These are phyloP conservation scores for Tephrocybe sp. DNA, from an alignment of 768 basidiomycete genomes.

Conservation along the genomic window DNA sequence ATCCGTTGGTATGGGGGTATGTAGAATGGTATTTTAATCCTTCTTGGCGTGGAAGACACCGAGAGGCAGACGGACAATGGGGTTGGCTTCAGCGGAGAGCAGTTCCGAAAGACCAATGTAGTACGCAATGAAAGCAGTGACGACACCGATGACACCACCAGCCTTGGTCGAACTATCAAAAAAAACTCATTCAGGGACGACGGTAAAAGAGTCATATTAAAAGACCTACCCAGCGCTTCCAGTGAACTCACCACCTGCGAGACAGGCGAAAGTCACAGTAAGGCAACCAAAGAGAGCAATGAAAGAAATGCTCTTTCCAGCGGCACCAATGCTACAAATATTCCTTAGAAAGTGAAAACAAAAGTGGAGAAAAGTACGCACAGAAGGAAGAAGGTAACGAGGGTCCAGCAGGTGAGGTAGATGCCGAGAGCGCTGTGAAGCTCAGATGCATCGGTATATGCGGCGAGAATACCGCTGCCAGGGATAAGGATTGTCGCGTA, in stretches of 20 bases:
- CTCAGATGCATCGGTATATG: slow-evolving; percentile 43
- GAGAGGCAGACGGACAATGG: slow-evolving; percentile 38
- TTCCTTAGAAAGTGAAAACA: not conserved
- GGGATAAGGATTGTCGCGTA: slow-evolving; percentile 75
- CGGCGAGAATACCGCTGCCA: slow-evolving; percentile 53
- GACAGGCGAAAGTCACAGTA: slow-evolving; percentile 36
- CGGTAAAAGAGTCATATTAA: no score
- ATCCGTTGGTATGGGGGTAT: not conserved
- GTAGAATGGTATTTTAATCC: not conserved
- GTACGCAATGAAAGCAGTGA: slow-evolving; percentile 46
- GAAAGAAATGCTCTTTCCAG: slow-evolving; percentile 38
- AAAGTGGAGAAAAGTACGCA: slow-evolving; percentile 28
- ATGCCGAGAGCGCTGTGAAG: slow-evolving; percentile 62
- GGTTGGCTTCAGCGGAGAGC: slow-evolving; percentile 36
- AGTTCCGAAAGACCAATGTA: slow-evolving; percentile 45
- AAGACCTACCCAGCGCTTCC: slow-evolving; percentile 25
- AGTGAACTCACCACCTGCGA: slow-evolving; percentile 38
- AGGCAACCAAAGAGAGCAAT: slow-evolving; percentile 36
- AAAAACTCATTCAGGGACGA: not conserved
- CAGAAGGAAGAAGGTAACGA: slow-evolving; percentile 70
- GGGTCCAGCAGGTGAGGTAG: slow-evolving; percentile 70
- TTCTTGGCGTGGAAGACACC: slow-evolving; percentile 31
- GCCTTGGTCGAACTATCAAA: slow-evolving; percentile 32
- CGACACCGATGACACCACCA: slow-evolving; percentile 42
- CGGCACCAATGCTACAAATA: slow-evolving; percentile 29